Evolutionary conservation across 2,329 filamentous ascomycete genomes (phyloP).

Genomic region (Karstenula rhodostoma): DNA sequence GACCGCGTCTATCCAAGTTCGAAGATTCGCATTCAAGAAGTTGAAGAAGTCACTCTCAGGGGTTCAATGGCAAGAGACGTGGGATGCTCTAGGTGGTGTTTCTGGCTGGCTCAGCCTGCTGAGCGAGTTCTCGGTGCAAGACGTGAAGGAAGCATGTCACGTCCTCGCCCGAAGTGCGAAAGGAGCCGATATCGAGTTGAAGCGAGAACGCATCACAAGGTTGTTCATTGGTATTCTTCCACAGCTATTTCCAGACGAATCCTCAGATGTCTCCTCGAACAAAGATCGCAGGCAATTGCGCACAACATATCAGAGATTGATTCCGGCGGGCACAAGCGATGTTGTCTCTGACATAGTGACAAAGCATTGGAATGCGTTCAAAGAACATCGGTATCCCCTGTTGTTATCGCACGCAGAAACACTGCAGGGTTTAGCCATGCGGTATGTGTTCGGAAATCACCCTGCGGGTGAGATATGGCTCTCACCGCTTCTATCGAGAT

Average conservation of each 20-base stretch:
- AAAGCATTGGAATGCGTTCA: constrained; percentile 3
- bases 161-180: constrained; percentile 26
- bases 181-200: constrained; percentile 23
- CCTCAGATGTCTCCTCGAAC: not conserved
- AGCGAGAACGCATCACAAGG: constrained; percentile 28
- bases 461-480: constrained; percentile 11
- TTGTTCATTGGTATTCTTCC: constrained; percentile 37
- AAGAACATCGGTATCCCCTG: constrained; percentile 18
- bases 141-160: constrained; percentile 30
- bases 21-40: constrained; percentile 29
- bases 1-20: constrained; percentile 30
- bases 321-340: constrained; percentile 32
- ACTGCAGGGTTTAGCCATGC: constrained; percentile 24
- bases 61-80: constrained; percentile 32
- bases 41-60: constrained; percentile 29
- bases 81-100: constrained; percentile 37
- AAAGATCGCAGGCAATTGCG: constrained; percentile 30
- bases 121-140: constrained; percentile 34
- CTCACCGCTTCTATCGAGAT: constrained; percentile 18
- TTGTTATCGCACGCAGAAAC: constrained; percentile 27
- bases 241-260: constrained; percentile 23
- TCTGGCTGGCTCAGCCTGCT: constrained; percentile 36
- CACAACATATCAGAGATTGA: constrained; percentile 28
- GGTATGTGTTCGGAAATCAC: constrained; percentile 15
- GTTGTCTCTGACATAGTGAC: constrained; percentile 22